A percentile compares a stretch with the other conserved stretches of the same genome.
Evolutionary conservation across 140 eudicot genomes (phyloP).

Genomic region (Stevia rebaudiana): DNA sequence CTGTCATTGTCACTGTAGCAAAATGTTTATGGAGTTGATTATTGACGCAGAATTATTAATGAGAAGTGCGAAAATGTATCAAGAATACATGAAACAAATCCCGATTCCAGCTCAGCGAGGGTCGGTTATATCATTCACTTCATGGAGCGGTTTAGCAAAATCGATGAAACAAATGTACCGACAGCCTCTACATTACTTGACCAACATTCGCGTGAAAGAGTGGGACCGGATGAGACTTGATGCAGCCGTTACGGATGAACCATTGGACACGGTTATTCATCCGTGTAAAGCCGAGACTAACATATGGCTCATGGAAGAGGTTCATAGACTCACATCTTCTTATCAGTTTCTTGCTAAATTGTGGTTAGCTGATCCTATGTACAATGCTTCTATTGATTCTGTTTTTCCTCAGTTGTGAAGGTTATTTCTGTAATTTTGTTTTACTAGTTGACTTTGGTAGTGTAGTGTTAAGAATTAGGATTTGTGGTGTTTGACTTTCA

Average conservation of each 20-base stretch:
- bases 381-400: constrained; percentile 52
- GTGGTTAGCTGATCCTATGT: constrained; percentile 52
- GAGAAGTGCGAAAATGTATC: constrained; percentile 59
- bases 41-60: constrained; percentile 37
- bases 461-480: constrained; percentile 18
- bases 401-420: constrained; percentile 38
- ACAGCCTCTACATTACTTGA: constrained; percentile 85
- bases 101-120: constrained; percentile 55
- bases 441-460: constrained; percentile 8
- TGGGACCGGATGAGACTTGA: constrained; percentile 55
- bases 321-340: constrained; percentile 58
- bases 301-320: constrained; percentile 87
- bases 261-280: constrained; percentile 52
- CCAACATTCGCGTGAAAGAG: constrained; percentile 53
- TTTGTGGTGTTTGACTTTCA: neutral
- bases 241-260: constrained; percentile 29
- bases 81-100: constrained; percentile 61
- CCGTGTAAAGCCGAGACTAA: constrained; percentile 71
- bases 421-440: constrained; percentile 1
- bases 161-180: constrained; percentile 57
- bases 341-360: constrained; percentile 43
- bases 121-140: constrained; percentile 50
- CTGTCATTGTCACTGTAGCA: neutral
- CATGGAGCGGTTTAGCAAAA: constrained; percentile 60
- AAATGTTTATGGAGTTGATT: neutral